These are phyloP conservation scores for Apiotrichum porosum DNA, from an alignment of 1,284 basidiomycete species.

Conservation along the genomic window DNA sequence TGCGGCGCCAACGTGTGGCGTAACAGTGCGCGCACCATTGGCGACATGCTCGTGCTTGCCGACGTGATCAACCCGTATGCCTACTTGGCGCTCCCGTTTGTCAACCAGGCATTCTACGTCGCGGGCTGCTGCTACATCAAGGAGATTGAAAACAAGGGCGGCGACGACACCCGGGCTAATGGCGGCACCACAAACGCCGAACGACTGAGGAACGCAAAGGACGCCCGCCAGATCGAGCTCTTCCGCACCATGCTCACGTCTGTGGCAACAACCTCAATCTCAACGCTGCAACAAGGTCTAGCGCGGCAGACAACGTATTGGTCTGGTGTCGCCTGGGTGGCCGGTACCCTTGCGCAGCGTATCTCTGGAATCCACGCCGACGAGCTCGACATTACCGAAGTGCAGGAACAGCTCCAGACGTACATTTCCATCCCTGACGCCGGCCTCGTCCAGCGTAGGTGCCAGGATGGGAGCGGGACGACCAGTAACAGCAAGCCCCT, in stretches of 20 bases:
- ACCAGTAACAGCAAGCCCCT: no score
- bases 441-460: background rate
- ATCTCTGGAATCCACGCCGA: conserved; percentile 13
- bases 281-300: conserved; percentile 22
- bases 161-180: background rate
- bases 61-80: conserved; percentile 23
- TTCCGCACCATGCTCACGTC: conserved; percentile 18
- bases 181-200: background rate
- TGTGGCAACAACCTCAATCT: conserved; percentile 19
- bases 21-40: conserved; percentile 23
- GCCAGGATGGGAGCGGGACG: background rate
- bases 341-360: conserved; percentile 20
- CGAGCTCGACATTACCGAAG: conserved; percentile 17
- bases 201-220: background rate
- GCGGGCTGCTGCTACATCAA: conserved; percentile 29
- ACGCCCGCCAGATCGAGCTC: conserved; percentile 3
- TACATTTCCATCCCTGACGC: background rate
- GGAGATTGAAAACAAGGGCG: conserved; percentile 8
- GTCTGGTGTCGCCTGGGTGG: conserved; percentile 23
- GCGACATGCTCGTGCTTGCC: conserved; percentile 23
- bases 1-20: conserved; percentile 15
- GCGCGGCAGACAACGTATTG: conserved; percentile 21
- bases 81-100: conserved; percentile 21
- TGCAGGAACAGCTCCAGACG: conserved; percentile 14
- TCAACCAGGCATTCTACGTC: conserved; percentile 26